Base-by-base conservation (phyloP, 2,329 filamentous ascomycete genomes). In the Fusarium subtropicale region DNA sequence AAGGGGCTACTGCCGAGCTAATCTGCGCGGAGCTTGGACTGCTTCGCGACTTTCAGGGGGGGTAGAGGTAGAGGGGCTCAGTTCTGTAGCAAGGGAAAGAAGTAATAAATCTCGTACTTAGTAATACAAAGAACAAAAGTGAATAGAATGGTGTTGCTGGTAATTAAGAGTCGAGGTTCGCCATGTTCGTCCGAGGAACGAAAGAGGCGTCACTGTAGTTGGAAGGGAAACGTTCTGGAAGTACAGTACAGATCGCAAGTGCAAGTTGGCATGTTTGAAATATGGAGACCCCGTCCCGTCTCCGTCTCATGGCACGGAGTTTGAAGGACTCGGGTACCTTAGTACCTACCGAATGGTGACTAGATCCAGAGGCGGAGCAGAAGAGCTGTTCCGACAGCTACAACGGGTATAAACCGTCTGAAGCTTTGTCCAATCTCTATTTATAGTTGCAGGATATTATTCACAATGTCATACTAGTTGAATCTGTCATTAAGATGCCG, bases 241-340 rank as follows among this genome's bases (percentile, higher is more conserved):
- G 67, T 71, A 73, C 64, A 64, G 69, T 64, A 72, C 73, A 75
- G 70, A 73, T 75, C 68, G 69, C 63, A 70, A 69, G 45, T 73
- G 71, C 74, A 75, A 76, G 67, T 73, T 76, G 75, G 73, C 74
- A 73, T 69, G 71, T 73, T 69, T 59, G 61, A 71, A 71, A 64
- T 60, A 66, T 63, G 64, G 56, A 34, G 46, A 63, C 62, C 28
- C 28, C 28, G 28, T 30, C 28, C 64, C 56, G 51, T 63, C 20
- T 30, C 22, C 4, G 26, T 16, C n/a, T 30, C 44, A 46, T 26
- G 24, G 24, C 10, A 52, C 48, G 24, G 34, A 39, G 33, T 38
- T 39, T 38, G 52, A 59, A 59, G 24, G 53, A 64, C 52, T 65
- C 33, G 10, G 34, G 24, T 64, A 64, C 39, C 20, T 42, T 7